A percentile compares a stretch with the other conserved stretches of the same genome.
These are phyloP conservation scores for Venturia oleaginea DNA, from an alignment of 2,329 filamentous ascomycete species.

Conservation along the genomic window DNA sequence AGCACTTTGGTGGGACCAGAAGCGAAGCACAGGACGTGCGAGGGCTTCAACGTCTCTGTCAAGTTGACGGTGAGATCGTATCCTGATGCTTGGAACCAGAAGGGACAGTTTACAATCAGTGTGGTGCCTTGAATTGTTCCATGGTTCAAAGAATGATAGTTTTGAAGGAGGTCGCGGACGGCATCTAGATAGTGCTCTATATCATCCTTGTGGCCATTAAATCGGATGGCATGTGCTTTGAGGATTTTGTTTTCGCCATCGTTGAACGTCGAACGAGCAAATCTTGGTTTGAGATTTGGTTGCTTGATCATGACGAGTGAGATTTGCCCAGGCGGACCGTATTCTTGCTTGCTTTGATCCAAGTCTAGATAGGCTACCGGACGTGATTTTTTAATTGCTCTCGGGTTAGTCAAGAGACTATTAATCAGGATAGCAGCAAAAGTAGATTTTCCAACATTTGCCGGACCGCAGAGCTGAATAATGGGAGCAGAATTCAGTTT, in stretches of 20 bases:
- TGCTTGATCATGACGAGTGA: conserved; percentile 1
- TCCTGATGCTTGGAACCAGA: conserved; percentile 8
- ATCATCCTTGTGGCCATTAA: conserved; percentile 4
- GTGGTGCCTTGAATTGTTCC: not conserved
- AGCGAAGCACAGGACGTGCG: conserved; percentile 3
- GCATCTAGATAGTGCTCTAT: conserved; percentile 4
- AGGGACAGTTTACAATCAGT: conserved; percentile 1
- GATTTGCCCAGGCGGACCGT: conserved; percentile 5
- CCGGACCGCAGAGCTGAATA: conserved; percentile 6
- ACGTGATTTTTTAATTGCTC: not conserved
- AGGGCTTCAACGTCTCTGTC: conserved; percentile 4
- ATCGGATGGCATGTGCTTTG: conserved; percentile 5
- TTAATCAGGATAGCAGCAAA: conserved; percentile 3
- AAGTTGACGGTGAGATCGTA: conserved; percentile 5
- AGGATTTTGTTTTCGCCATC: not conserved
- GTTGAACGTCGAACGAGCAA: not conserved
- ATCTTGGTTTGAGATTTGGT: conserved; percentile 1
- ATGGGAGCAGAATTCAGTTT: not conserved
- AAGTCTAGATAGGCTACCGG: conserved; percentile 1
- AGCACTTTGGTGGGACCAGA: not conserved
- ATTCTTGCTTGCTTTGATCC: conserved; percentile 7
- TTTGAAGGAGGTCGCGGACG: not conserved
- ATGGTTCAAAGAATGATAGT: not conserved
- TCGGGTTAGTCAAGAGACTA: not conserved
- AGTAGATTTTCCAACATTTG: conserved; percentile 5